A percentile compares a stretch with the other conserved stretches of the same genome.
Evolutionary conservation across 306 rosid species (phyloP).

Genomic region (Quercus engelmannii): DNA sequence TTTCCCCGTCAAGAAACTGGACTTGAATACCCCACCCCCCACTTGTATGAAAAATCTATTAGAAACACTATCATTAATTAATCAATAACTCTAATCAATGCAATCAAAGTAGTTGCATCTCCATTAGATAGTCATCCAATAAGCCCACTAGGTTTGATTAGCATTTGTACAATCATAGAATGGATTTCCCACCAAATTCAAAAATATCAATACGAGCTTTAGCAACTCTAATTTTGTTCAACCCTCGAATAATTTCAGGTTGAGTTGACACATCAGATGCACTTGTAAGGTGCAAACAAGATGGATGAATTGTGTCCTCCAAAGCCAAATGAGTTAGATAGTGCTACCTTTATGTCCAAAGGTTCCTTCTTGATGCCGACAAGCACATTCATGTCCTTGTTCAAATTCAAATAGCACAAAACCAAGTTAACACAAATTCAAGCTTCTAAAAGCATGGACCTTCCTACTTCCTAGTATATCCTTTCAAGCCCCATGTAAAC

Average conservation of each 20-base stretch:
- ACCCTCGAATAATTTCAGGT: slow-evolving; percentile 7
- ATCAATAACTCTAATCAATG: too few species aligned
- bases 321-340: slow-evolving; percentile 90
- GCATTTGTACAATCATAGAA: neutral
- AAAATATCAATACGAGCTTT: neutral
- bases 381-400: slow-evolving; percentile 70
- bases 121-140: too few species aligned
- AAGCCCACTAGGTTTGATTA: too few species aligned
- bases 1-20: too few species aligned
- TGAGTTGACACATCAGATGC: slow-evolving; percentile 26
- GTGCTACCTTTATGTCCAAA: slow-evolving; percentile 75
- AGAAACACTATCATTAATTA: too few species aligned
- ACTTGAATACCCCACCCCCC: too few species aligned
- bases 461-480: neutral
- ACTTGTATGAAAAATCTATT: too few species aligned
- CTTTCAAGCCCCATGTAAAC: neutral
- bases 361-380: slow-evolving; percentile 84
- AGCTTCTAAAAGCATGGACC: neutral
- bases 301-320: slow-evolving; percentile 97
- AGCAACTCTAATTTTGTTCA: neutral
- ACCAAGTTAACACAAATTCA: neutral
- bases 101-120: too few species aligned
- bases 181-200: neutral
- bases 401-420: neutral
- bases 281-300: slow-evolving; percentile 82